phyloP scores from a whole-genome alignment of 306 rosid species.

The Quercus cerris region DNA sequence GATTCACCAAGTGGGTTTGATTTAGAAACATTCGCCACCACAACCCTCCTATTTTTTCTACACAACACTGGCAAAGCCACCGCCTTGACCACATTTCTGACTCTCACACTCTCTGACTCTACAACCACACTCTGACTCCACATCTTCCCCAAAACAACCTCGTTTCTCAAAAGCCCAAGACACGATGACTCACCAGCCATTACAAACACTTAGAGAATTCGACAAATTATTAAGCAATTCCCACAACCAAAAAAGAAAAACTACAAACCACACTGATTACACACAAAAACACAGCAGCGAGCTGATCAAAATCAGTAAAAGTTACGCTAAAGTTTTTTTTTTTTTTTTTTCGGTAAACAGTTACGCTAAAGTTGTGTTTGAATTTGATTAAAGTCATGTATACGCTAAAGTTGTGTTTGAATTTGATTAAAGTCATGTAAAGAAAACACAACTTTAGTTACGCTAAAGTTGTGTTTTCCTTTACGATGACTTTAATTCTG shows the following conservation, averaged over 20 bases:
- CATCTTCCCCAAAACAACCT: slow-evolving; percentile 39
- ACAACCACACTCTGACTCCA: slow-evolving; percentile 29
- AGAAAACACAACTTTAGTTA: no score
- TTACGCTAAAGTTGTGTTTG: not conserved
- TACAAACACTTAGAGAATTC: slow-evolving; percentile 25
- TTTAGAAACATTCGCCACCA: slow-evolving; percentile 23
- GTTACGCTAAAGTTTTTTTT: no score
- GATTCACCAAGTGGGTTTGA: slow-evolving; percentile 43
- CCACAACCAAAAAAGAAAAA: slow-evolving; percentile 12
- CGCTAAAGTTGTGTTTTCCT: not conserved
- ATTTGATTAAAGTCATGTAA: no score
- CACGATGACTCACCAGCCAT: slow-evolving; percentile 57
- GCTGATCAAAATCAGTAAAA: no score
- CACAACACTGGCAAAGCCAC: slow-evolving; percentile 30
- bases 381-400: no score
- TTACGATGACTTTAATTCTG: no score
- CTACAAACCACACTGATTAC: not conserved
- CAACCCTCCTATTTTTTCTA: slow-evolving; percentile 24
- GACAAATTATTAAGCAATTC: slow-evolving; percentile 28
- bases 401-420: no score
- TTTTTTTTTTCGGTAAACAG: no score
- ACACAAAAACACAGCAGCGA: not conserved
- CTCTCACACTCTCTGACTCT: slow-evolving; percentile 25
- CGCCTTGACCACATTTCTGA: slow-evolving; percentile 41
- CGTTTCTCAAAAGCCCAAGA: slow-evolving; percentile 45